These are phyloP conservation scores for Stenocarpella maydis DNA, from an alignment of 2,329 filamentous ascomycete genomes.

Conservation along the genomic window DNA sequence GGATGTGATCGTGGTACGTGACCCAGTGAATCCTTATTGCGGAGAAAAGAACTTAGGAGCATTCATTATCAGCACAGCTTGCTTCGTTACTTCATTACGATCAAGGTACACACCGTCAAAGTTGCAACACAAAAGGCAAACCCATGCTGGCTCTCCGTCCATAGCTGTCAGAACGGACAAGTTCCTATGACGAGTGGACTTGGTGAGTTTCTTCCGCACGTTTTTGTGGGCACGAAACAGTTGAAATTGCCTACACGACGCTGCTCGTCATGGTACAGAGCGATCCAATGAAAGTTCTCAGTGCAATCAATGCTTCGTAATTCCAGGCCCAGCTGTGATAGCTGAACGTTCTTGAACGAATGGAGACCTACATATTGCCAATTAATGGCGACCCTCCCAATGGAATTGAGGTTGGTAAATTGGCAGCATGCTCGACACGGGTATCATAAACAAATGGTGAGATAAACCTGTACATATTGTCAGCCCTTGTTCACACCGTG, in stretches of 20 bases:
- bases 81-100: not conserved
- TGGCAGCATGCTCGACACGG: conserved; percentile 57
- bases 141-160: conserved; percentile 67
- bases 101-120: conserved; percentile 61
- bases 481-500: not conserved
- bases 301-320: conserved; percentile 62
- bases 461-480: conserved; percentile 54
- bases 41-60: conserved; percentile 61
- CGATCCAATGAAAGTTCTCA: conserved; percentile 67
- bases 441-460: conserved; percentile 71
- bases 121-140: conserved; percentile 72
- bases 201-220: not conserved
- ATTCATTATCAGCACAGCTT: not conserved
- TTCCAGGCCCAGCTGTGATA: conserved; percentile 50
- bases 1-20: conserved; percentile 49
- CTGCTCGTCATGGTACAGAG: conserved; percentile 65
- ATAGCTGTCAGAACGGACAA: conserved; percentile 65
- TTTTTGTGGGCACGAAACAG: too few relatives aligned
- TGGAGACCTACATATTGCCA: conserved; percentile 54
- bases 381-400: fast-evolving
- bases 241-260: conserved; percentile 55
- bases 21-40: conserved; percentile 59
- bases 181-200: conserved; percentile 58
- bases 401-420: too few relatives aligned
- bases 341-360: conserved; percentile 58